Conservation (phyloP, 75 land plant species). For the Pinus albicaulis region DNA sequence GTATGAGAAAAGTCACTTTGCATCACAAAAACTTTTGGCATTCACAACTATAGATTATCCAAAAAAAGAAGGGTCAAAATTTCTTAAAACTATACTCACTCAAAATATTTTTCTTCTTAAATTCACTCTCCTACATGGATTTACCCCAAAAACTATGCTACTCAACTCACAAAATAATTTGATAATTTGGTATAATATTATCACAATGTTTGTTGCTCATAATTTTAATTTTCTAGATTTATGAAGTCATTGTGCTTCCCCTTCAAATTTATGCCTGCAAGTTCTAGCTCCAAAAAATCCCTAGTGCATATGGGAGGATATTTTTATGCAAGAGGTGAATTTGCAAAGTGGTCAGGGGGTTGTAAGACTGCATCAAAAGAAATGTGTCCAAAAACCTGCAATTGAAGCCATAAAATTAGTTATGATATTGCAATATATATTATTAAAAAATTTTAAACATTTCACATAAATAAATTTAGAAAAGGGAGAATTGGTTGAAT, state of each 20-base stretch:
- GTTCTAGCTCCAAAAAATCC: constrained; percentile 86
- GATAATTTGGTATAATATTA: neutral
- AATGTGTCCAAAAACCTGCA: constrained; percentile 84
- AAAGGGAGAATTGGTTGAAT: no score
- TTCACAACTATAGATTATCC: no score
- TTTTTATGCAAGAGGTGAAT: constrained; percentile 40
- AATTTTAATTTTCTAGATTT: neutral
- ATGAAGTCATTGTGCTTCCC: neutral
- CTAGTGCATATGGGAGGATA: constrained; percentile 87
- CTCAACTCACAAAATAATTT: no score
- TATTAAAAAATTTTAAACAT: neutral
- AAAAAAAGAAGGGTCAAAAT: no score
- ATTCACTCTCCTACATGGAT: no score
- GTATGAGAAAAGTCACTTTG: no score
- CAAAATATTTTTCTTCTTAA: no score
- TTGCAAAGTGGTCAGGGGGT: constrained; percentile 82
- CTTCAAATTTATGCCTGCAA: constrained; percentile 75
- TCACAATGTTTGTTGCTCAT: neutral
- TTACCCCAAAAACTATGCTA: no score
- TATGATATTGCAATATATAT: neutral
- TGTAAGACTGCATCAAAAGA: constrained; percentile 84
- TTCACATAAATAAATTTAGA: neutral
- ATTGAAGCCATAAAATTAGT: neutral
- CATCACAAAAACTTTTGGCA: no score
- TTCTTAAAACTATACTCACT: no score